Conservation (phyloP, 257 asterid species). For the Lavandula angustifolia region DNA sequence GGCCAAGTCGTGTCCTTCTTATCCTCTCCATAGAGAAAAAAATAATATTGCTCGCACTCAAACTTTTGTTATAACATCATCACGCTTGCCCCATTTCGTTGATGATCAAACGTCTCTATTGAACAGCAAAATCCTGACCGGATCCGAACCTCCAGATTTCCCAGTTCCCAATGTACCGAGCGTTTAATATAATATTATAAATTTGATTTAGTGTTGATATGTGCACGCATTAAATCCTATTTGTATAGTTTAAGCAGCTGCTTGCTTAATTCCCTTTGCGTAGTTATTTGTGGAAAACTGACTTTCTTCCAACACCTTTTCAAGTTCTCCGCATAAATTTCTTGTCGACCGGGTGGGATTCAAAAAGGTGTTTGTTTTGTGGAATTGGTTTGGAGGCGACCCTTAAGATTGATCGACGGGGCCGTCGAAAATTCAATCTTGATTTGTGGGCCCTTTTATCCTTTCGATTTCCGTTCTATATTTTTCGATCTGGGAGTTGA, state of each 20-base stretch:
- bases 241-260: not conserved
- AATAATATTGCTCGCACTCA: not conserved
- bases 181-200: not conserved
- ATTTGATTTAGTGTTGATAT: not conserved
- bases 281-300: slow-evolving; percentile 18
- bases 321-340: not conserved
- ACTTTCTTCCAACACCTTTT: slow-evolving; percentile 1
- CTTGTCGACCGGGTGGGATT: not conserved
- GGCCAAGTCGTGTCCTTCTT: slow-evolving; percentile 33
- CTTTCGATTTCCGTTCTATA: slow-evolving; percentile 17
- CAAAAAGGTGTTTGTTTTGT: not conserved
- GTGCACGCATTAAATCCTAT: slow-evolving; percentile 21
- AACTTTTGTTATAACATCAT: not conserved
- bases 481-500: slow-evolving; percentile 8
- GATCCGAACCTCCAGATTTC: slow-evolving; percentile 26
- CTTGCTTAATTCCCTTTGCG: slow-evolving; percentile 18
- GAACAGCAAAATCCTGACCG: slow-evolving; percentile 21
- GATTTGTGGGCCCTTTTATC: slow-evolving; percentile 23
- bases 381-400: slow-evolving; percentile 33
- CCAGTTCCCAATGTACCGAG: slow-evolving; percentile 29
- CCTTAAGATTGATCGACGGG: slow-evolving; percentile 31
- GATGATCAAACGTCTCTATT: slow-evolving; percentile 24
- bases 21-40: slow-evolving; percentile 24
- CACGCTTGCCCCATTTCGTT: not conserved
- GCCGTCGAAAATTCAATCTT: slow-evolving; percentile 29